Base-by-base conservation (phyloP, 257 asterid genomes). In the Osmanthus fragrans region DNA sequence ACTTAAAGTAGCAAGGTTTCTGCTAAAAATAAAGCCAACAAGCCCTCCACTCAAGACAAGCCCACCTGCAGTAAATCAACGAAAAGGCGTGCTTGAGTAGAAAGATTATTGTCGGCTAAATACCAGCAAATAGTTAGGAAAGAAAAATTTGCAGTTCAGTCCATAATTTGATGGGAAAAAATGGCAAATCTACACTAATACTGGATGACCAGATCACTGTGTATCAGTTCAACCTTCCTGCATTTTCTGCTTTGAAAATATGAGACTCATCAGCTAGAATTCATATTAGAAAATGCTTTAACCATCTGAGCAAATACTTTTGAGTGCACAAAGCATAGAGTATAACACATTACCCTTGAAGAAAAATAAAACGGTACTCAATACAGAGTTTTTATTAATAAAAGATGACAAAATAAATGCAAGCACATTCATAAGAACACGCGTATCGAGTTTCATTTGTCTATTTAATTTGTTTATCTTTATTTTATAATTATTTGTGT, bases 1-100 rank as follows among this genome's bases (percentile, higher is more conserved):
- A 76, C 88, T 74, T 78, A 91, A 85, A 71, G 86, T 86, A 58
- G 85, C 86, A 75, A 82, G 82, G 83, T 86, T 93, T 83, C 89
- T 90, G 11, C 97, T 85, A 90, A 95, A 81, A 76, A 91, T 80
- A 85, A 89, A 93, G 54, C 94, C 91, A 76, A 93, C 69, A 37
- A 95, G 80, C 13, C 97, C 98, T 34, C 96, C 96, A 56, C 87
- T 73, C 73, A 93, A 80, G 45, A 95, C 97, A 81, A 95, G 82
- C 75, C 96, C 96, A 73, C 99, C 99, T 95, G 79, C 19, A 56
- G 64, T 74, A 54, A 69, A 81, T 82, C 34, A 27, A 25, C 7
- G 2, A 3, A 63, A 27, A 25, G 6, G 33, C 68, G 1, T 60
- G 68, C 33, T 60, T 60, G 15, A 58, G 30, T 21, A 58, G 29